Evolutionary conservation across 2,329 filamentous ascomycete genomes (phyloP).

Genomic region (Pleoardoris graminearum): DNA sequence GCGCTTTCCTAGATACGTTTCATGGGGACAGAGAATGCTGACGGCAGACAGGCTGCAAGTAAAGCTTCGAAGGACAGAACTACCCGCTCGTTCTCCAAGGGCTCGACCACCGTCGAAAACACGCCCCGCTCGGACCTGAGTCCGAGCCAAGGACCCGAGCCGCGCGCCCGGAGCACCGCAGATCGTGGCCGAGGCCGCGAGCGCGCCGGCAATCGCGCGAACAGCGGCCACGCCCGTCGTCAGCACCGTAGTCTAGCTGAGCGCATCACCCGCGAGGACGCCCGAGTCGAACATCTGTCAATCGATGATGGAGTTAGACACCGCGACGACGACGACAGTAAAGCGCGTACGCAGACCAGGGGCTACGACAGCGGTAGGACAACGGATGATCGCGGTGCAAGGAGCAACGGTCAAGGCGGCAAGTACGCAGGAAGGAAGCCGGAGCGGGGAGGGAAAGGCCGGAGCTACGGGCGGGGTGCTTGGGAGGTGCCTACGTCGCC

Average conservation of each 20-base stretch:
- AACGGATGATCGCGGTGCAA: not conserved
- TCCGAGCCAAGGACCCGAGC: not conserved
- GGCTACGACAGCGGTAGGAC: too few species aligned
- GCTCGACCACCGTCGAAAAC: not conserved
- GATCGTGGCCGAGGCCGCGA: not conserved
- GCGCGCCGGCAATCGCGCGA: not conserved
- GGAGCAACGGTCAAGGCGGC: not conserved
- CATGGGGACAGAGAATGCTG: too few species aligned
- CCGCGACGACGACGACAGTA: not conserved
- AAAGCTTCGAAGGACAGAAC: not conserved
- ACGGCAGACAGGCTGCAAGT: too few species aligned
- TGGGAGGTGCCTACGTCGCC: not conserved
- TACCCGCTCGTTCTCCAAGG: not conserved
- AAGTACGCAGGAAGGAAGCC: not conserved
- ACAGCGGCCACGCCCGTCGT: not conserved
- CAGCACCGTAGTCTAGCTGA: not conserved
- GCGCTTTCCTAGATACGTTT: too few species aligned
- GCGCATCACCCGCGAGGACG: not conserved
- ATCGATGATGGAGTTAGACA: too few species aligned
- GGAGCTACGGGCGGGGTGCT: not conserved
- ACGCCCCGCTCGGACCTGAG: not conserved
- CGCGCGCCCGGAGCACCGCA: not conserved
- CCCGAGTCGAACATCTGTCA: not conserved
- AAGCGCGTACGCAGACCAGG: not conserved
- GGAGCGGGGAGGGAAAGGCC: not conserved